Percentiles rank a stretch among this genome's conserved stretches.
phyloP scores from a whole-genome alignment of 805 yeast species.

The Candida fluviatilis region DNA sequence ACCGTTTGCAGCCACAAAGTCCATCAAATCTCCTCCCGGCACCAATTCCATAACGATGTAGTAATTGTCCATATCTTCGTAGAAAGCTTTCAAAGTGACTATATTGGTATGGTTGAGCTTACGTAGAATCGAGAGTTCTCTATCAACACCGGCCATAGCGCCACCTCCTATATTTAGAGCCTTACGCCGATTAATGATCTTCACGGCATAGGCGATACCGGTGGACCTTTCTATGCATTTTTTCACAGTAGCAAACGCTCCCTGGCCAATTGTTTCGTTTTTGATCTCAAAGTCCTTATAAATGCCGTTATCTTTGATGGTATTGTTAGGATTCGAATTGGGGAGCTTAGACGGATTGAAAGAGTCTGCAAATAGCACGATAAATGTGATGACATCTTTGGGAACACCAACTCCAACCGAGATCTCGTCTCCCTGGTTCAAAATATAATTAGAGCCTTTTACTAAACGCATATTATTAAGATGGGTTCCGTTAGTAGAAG shows the following conservation, averaged over 20 bases:
- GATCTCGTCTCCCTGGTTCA: constrained; percentile 91
- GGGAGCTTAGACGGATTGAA: constrained; percentile 30
- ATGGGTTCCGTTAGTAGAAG: constrained; percentile 90
- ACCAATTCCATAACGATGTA: constrained; percentile 94
- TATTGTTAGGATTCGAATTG: constrained; percentile 21
- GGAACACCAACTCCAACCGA: constrained; percentile 85
- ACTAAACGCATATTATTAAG: constrained; percentile 70
- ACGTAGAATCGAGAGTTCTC: constrained; percentile 80
- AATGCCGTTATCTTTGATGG: constrained; percentile 48
- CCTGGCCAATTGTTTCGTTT: constrained; percentile 88
- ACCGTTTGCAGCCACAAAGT: constrained; percentile 89
- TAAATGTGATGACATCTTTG: constrained; percentile 55
- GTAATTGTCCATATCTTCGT: constrained; percentile 75
- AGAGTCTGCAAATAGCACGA: constrained; percentile 44
- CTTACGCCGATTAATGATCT: constrained; percentile 79
- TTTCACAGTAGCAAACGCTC: constrained; percentile 96
- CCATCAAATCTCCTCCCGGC: constrained; percentile 97
- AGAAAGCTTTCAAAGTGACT: constrained; percentile 76
- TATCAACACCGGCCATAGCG: constrained; percentile 68
- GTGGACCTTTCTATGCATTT: constrained; percentile 83
- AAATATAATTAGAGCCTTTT: constrained; percentile 71
- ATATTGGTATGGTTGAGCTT: constrained; percentile 80
- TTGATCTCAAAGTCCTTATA: constrained; percentile 69
- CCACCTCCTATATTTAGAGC: constrained; percentile 70
- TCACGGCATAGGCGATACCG: constrained; percentile 86